These are phyloP conservation scores for Phytophthora podocarpi DNA, from an alignment of 352 stramenopile genomes.

Conservation along the genomic window DNA sequence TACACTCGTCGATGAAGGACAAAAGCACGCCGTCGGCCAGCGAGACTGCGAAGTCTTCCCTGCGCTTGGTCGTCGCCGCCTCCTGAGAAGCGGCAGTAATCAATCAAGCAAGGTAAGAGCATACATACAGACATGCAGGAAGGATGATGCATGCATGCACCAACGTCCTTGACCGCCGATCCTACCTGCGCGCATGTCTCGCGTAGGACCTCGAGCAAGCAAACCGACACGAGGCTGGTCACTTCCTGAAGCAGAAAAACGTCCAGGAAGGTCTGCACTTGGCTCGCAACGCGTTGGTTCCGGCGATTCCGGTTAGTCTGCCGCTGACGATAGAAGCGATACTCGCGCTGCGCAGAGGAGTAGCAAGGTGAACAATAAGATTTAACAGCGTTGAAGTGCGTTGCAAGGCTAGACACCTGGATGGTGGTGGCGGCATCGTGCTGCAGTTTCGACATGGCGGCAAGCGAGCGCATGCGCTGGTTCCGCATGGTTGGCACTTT, in stretches of 20 bases:
- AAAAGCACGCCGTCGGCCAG: conserved; percentile 17
- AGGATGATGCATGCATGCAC: conserved; percentile 4
- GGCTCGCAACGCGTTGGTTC: conserved; percentile 15
- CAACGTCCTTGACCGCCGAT: neutral
- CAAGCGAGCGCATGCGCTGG: conserved; percentile 53
- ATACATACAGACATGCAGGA: too few species aligned
- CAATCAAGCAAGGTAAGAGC: too few species aligned
- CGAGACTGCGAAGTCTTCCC: conserved; percentile 21
- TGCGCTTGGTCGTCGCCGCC: conserved; percentile 15
- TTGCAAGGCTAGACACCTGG: conserved; percentile 31
- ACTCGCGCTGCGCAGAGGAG: conserved; percentile 40
- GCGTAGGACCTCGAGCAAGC: conserved; percentile 47
- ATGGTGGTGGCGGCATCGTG: conserved; percentile 45
- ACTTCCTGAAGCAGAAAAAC: conserved; percentile 41
- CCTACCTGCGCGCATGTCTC: conserved; percentile 37
- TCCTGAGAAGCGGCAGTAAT: conserved; percentile 19
- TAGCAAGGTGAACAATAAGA: neutral
- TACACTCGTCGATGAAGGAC: conserved; percentile 29
- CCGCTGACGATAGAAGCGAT: conserved; percentile 43
- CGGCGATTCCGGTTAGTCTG: conserved; percentile 21
- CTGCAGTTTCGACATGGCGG: conserved; percentile 52
- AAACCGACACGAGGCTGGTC: conserved; percentile 34
- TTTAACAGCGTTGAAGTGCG: neutral
- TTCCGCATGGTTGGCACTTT: conserved; percentile 24
- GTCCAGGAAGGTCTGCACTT: conserved; percentile 36